Evolutionary conservation across 208 protist species (phyloP), one percentile per base, ranked within the genome.

Genomic region (Leishmania braziliensis): DNA sequence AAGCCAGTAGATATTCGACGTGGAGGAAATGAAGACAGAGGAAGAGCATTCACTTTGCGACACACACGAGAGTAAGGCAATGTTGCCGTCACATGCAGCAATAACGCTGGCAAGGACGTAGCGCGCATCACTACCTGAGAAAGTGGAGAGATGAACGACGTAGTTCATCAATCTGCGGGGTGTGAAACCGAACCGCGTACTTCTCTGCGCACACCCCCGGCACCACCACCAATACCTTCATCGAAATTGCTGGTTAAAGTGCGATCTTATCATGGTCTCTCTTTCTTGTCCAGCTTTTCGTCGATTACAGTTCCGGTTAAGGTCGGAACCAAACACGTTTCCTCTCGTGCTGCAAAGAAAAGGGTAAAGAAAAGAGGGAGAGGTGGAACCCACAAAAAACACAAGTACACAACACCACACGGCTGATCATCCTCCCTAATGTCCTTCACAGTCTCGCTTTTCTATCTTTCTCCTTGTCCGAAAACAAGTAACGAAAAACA

Each of bases 251-350:
- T 29, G 29, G 14, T 66, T 39, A 20, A 29, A 33, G 29, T 39
- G 29, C 12, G 29, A 16, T 39, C 26, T 5, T 33, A 36, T 39
- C 62, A 66, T n/a, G 8, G 6, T 39, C 29, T 39, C 36, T 50
- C 16, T 72, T 46, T 48, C 14, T 72, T 50, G 18, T 66, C 14
- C 29, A n/a, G 26, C 48, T 50, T 72, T 70, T 39, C 46, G 8
- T 70, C 36, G 20, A 54, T 76, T 72, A 50, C 20, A 72, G 68
- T 72, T 72, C 39, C 20, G 39, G 16, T 29, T 51, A 33, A 72
- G 83, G 88, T n/a, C 81, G 79, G 70, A 81, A 78, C 36, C 51
- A 79, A 75, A 86, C 33, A 83, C 93, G 92, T 50, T 39, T 72
- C 10, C 29, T 46, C 36, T 72, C 23, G 39, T 26, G 20, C 68